Conservation (phyloP, 495 filamentous ascomycete species). For the Hypoxylon crocopeplum region DNA sequence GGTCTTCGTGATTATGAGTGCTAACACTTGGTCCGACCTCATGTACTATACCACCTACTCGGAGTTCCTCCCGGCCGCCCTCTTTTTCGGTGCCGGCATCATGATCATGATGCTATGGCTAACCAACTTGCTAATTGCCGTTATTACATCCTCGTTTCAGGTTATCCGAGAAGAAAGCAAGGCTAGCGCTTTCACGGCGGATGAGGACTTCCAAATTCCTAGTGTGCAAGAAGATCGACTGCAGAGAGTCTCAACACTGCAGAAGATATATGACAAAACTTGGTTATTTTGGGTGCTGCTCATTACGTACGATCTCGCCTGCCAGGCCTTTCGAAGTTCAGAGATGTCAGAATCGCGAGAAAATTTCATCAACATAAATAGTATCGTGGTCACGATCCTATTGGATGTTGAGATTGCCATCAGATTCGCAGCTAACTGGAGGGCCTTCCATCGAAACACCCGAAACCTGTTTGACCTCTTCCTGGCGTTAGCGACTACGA, state of each 20-base stretch:
- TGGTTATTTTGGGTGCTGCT: slow-evolving; percentile 80
- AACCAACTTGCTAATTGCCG: slow-evolving; percentile 94
- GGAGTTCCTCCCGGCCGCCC: slow-evolving; percentile 83
- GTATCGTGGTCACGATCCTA: slow-evolving; percentile 78
- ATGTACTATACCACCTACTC: slow-evolving; percentile 92
- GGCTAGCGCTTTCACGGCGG: slow-evolving; percentile 86
- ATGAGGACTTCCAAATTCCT: slow-evolving; percentile 59
- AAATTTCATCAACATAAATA: slow-evolving; percentile 64
- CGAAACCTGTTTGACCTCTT: slow-evolving; percentile 81
- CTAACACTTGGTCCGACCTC: slow-evolving; percentile 93
- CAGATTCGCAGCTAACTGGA: slow-evolving; percentile 79
- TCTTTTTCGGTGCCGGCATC: slow-evolving; percentile 86
- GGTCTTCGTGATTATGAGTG: slow-evolving; percentile 99
- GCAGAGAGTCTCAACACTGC: slow-evolving; percentile 62
- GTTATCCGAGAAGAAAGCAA: slow-evolving; percentile 97
- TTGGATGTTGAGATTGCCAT: slow-evolving; percentile 83
- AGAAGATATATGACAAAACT: slow-evolving; percentile 73
- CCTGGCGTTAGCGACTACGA: slow-evolving; percentile 77
- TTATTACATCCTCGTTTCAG: slow-evolving; percentile 98
- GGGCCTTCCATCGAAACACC: slow-evolving; percentile 72
- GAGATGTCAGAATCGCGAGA: slow-evolving; percentile 66
- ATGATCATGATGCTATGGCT: slow-evolving; percentile 97
- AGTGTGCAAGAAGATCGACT: slow-evolving; percentile 54
- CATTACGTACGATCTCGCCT: slow-evolving; percentile 77
- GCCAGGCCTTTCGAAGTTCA: slow-evolving; percentile 77